phyloP scores from a whole-genome alignment of 1,284 basidiomycete species.

The Sporisorium reilianum region DNA sequence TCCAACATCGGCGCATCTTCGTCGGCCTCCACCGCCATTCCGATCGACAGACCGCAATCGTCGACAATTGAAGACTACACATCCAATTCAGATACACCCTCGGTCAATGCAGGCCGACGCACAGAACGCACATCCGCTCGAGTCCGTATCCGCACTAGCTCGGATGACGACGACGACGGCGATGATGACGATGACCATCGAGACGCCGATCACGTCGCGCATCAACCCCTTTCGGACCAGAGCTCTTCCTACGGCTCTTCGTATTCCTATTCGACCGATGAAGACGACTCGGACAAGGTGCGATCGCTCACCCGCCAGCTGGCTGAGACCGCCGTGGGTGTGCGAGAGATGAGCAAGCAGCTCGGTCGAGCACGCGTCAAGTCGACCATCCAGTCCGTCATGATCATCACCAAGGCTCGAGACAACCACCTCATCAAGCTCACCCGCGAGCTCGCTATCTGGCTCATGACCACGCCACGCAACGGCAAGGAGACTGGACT shows the following conservation, averaged over 20 bases:
- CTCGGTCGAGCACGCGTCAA: conserved; percentile 92
- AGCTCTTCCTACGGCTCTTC: conserved; percentile 39
- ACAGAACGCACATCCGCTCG: conserved; percentile 27
- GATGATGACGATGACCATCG: conserved; percentile 33
- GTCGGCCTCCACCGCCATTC: background rate
- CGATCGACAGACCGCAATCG: conserved; percentile 4
- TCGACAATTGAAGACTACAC: conserved; percentile 15
- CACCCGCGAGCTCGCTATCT: conserved; percentile 85
- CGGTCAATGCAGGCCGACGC: conserved; percentile 4
- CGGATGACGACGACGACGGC: conserved; percentile 44
- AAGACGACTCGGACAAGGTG: conserved; percentile 77
- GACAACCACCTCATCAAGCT: conserved; percentile 96
- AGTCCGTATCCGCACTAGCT: conserved; percentile 34
- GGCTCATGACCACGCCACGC: conserved; percentile 64
- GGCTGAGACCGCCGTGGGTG: conserved; percentile 95
- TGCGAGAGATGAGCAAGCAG: conserved; percentile 98
- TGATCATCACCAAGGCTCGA: conserved; percentile 97
- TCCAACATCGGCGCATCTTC: background rate
- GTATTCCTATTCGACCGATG: conserved; percentile 71
- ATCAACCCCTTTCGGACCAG: conserved; percentile 33
- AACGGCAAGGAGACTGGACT: conserved; percentile 59
- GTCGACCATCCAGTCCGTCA: conserved; percentile 88
- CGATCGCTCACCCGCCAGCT: conserved; percentile 83
- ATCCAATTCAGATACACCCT: conserved; percentile 25
- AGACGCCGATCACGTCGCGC: conserved; percentile 33